phyloP scores from a whole-genome alignment of 306 rosid genomes.

The Sesbania bispinosa region DNA sequence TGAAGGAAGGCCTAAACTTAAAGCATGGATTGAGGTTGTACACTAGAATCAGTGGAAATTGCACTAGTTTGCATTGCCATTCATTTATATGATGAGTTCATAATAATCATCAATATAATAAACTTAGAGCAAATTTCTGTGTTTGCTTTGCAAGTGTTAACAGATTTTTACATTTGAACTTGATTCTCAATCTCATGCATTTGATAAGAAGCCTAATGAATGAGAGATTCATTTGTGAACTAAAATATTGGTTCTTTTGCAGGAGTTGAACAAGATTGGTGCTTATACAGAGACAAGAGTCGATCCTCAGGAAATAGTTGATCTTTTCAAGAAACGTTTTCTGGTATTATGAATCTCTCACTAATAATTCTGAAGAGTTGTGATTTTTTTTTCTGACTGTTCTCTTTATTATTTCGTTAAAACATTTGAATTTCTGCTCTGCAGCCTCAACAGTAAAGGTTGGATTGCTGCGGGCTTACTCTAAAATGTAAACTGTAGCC shows the following conservation, averaged over 20 bases:
- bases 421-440: slow-evolving; percentile 3
- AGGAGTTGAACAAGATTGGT: slow-evolving; percentile 70
- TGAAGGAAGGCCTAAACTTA: slow-evolving; percentile 73
- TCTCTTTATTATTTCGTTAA: not conserved
- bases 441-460: slow-evolving; percentile 50
- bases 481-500: not conserved
- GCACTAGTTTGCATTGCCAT: not conserved
- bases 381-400: not conserved
- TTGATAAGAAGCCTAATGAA: not conserved
- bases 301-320: slow-evolving; percentile 48
- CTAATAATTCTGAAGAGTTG: not conserved
- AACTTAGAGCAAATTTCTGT: not conserved
- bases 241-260: slow-evolving; percentile 19
- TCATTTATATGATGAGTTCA: not conserved
- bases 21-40: slow-evolving; percentile 75
- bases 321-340: slow-evolving; percentile 43
- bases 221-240: not conserved
- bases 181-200: not conserved
- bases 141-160: not conserved
- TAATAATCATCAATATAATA: not conserved
- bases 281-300: slow-evolving; percentile 62
- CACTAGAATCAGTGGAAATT: not conserved
- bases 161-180: not conserved
- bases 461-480: not conserved
- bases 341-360: slow-evolving; percentile 38